Evolutionary conservation across 2,329 filamentous ascomycete species (phyloP).

Genomic region (Phoma herbarum): DNA sequence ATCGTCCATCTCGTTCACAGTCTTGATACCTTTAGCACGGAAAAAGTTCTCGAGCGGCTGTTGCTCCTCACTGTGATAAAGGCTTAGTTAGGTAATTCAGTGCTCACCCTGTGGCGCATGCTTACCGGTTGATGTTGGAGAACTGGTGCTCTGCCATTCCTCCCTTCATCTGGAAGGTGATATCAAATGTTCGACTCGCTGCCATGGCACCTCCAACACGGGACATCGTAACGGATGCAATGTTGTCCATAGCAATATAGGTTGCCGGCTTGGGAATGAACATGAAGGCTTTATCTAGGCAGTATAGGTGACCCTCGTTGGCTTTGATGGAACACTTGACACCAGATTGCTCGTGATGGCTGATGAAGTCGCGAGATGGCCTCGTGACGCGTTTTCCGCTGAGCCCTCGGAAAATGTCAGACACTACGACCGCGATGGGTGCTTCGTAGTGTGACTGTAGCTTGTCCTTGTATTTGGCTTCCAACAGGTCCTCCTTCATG

Average conservation of each 20-base stretch:
- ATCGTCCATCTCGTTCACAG: conserved; percentile 98
- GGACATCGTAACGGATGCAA: conserved; percentile 91
- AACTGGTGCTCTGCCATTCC: conserved; percentile 92
- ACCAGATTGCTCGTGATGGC: conserved; percentile 90
- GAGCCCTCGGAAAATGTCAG: conserved; percentile 92
- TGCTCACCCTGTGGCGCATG: background rate
- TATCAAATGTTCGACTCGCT: conserved; percentile 94
- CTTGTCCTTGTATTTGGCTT: conserved; percentile 88
- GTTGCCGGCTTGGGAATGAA: conserved; percentile 98
- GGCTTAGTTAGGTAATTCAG: conserved; percentile 32
- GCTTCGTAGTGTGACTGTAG: conserved; percentile 85
- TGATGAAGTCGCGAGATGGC: conserved; percentile 92
- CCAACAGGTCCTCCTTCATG: conserved; percentile 87
- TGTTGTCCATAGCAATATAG: conserved; percentile 95
- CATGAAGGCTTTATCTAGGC: conserved; percentile 97
- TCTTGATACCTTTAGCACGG: conserved; percentile 91
- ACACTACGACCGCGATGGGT: conserved; percentile 90
- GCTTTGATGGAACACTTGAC: conserved; percentile 99
- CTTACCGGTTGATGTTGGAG: conserved; percentile 93
- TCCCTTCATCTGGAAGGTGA: conserved; percentile 88
- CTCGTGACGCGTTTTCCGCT: conserved; percentile 95
- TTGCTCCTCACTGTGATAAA: conserved; percentile 76
- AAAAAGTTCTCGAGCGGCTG: conserved; percentile 97
- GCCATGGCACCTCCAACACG: conserved; percentile 94
- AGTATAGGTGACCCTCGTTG: conserved; percentile 96